Evolutionary conservation across 768 basidiomycete species (phyloP).

Genomic region (Amanita polypyramis): DNA sequence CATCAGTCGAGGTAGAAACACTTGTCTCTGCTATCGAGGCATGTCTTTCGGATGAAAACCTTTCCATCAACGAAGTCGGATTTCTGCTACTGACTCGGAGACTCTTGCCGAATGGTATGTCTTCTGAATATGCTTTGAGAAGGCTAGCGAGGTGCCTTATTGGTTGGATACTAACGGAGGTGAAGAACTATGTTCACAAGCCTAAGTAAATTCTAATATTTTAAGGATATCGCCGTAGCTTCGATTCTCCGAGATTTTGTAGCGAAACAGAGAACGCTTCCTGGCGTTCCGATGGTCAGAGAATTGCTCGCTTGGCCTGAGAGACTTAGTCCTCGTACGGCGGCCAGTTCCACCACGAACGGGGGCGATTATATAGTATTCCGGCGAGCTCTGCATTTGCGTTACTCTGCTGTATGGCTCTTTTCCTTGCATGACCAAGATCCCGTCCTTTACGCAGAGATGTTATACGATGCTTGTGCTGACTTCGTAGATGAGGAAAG

Average conservation of each 20-base stretch:
- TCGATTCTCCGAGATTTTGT: slow-evolving; percentile 59
- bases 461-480: slow-evolving; percentile 42
- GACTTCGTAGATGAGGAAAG: slow-evolving; percentile 27
- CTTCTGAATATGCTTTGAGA: slow-evolving; percentile 59
- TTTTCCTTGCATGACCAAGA: slow-evolving; percentile 57
- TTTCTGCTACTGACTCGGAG: slow-evolving; percentile 57
- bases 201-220: not conserved
- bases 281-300: slow-evolving; percentile 45
- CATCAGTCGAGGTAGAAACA: slow-evolving; percentile 62
- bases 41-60: slow-evolving; percentile 57
- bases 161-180: slow-evolving; percentile 68
- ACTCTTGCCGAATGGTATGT: slow-evolving; percentile 67
- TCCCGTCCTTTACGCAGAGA: slow-evolving; percentile 35
- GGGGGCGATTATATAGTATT: slow-evolving; percentile 64
- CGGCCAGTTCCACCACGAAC: slow-evolving; percentile 34
- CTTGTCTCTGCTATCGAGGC: slow-evolving; percentile 64
- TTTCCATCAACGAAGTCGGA: slow-evolving; percentile 66
- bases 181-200: slow-evolving; percentile 16
- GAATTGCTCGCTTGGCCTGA: slow-evolving; percentile 50
- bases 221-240: slow-evolving; percentile 57
- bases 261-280: slow-evolving; percentile 43
- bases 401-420: slow-evolving; percentile 61
- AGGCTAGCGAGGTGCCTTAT: slow-evolving; percentile 49
- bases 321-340: slow-evolving; percentile 23
- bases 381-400: slow-evolving; percentile 39